Percentiles rank a stretch among this genome's conserved stretches.
Evolutionary conservation across 345 rosid species (phyloP).

Genomic region (Heritiera littoralis): DNA sequence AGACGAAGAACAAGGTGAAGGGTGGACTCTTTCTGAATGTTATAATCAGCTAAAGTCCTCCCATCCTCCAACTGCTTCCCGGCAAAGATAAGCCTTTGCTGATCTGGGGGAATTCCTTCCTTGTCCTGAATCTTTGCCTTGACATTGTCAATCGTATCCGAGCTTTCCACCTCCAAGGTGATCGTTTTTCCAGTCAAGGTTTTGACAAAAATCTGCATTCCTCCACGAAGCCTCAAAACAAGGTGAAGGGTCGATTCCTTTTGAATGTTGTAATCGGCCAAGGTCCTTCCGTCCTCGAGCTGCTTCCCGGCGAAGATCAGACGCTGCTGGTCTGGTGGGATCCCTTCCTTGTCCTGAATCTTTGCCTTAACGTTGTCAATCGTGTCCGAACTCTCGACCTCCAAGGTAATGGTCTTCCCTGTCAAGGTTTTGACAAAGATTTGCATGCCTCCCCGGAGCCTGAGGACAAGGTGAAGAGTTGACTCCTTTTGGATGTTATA

Average conservation of each 20-base stretch:
- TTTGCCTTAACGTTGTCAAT: slow-evolving; percentile 16
- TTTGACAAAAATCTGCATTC: slow-evolving; percentile 20
- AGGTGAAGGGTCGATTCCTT: slow-evolving; percentile 29
- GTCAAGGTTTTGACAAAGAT: slow-evolving; percentile 14
- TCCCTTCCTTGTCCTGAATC: slow-evolving; percentile 25
- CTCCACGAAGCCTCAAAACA: slow-evolving; percentile 24
- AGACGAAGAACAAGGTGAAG: slow-evolving; percentile 30
- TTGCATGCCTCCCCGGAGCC: slow-evolving; percentile 11
- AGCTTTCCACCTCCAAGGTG: slow-evolving; percentile 12
- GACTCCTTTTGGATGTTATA: slow-evolving; percentile 20
- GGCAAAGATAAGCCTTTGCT: slow-evolving; percentile 24
- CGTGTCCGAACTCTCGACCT: slow-evolving; percentile 9
- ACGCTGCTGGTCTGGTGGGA: slow-evolving; percentile 23
- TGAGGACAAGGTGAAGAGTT: slow-evolving; percentile 21
- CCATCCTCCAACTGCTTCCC: slow-evolving; percentile 30
- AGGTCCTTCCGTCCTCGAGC: background rate
- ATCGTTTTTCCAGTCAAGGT: slow-evolving; percentile 17
- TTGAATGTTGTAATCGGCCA: slow-evolving; percentile 24
- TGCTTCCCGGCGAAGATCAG: background rate
- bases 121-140: slow-evolving; percentile 27
- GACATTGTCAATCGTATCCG: slow-evolving; percentile 17
- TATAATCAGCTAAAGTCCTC: slow-evolving; percentile 26
- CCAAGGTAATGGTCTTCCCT: background rate
- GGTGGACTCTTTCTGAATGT: slow-evolving; percentile 20
- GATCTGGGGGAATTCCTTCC: slow-evolving; percentile 24